Base-by-base conservation (phyloP, 1,139 yeast genomes). In the Candida frijolesensis region DNA sequence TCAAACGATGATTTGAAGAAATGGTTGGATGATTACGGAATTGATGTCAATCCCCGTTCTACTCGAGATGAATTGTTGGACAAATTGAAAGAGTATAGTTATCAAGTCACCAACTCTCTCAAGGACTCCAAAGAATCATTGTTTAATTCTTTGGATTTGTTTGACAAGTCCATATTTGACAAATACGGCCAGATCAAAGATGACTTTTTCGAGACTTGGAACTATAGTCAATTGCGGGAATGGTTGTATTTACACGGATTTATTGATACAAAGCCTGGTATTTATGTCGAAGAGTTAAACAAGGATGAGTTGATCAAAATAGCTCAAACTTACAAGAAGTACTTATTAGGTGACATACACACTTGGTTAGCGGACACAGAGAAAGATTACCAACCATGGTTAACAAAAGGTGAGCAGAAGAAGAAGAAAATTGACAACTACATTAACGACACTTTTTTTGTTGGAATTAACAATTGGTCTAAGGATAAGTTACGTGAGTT, bases 401-500 rank as follows among this genome's bases (percentile, higher is more conserved):
- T 62, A 63, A 49, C 59, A 50, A 53, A 76, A 67, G 60, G 62
- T 57, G 59, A 51, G 48, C 41, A 25, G 14, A 41, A 41, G 29
- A 58, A 61, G 14, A 51, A 49, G 7, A 30, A 49, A 18, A 63
- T 54, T 32, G 71, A 64, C 46, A 66, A 74, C 46, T 57, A 70
- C 11, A 64, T 76, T 59, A 75, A 76, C 60, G 78, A 75, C 53
- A 74, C 81, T 1, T 78, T 78, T 54, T 62, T 76, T 51, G 62
- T 74, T 45, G 80, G 78, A 30, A 65, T 79, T 45, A 78, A 78
- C 45, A 63, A 63, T 27, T 79, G 83, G 83, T 67, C 79, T 27
- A 75, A 75, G 57, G 75, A 70, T 29, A 71, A 80, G 49, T 72
- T 84, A 54, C 74, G 71, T 60, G 72, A 76, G 32, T 84, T 79